Percentiles rank a stretch among this genome's conserved stretches.
phyloP scores from a whole-genome alignment of 768 basidiomycete species.

The Daedaleopsis nitida region DNA sequence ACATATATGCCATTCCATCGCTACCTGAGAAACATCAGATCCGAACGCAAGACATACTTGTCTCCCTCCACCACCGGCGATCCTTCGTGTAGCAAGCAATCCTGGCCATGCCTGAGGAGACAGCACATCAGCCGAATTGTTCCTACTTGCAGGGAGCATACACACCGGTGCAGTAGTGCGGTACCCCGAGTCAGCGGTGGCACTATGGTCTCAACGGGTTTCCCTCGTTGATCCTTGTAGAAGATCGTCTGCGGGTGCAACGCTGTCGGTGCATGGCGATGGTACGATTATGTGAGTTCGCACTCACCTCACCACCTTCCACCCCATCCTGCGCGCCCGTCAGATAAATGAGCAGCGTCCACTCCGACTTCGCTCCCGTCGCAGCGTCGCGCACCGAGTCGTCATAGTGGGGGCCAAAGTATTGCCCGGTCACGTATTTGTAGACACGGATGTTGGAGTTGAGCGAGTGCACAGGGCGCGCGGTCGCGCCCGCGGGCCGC shows the following conservation, averaged over 20 bases:
- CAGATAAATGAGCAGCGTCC: constrained; percentile 77
- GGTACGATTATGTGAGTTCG: background rate
- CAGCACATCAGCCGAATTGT: background rate
- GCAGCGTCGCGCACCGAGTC: constrained; percentile 62
- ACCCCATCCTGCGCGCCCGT: constrained; percentile 74
- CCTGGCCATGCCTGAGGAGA: constrained; percentile 60
- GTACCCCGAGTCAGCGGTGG: constrained; percentile 61
- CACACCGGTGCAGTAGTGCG: constrained; percentile 66
- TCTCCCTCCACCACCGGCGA: constrained; percentile 58
- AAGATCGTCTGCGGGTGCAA: constrained; percentile 58
- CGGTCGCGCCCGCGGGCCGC: constrained; percentile 25
- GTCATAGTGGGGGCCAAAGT: constrained; percentile 79
- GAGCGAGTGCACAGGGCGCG: constrained; percentile 53
- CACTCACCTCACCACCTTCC: constrained; percentile 63
- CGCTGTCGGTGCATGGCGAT: background rate
- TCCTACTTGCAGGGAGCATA: constrained; percentile 8
- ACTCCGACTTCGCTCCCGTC: constrained; percentile 69
- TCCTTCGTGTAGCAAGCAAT: constrained; percentile 75
- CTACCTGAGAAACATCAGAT: constrained; percentile 64
- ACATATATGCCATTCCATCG: background rate
- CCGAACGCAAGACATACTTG: constrained; percentile 75
- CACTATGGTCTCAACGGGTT: constrained; percentile 48
- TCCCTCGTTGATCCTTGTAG: constrained; percentile 57
- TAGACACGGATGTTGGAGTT: constrained; percentile 79
- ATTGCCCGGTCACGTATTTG: constrained; percentile 62